Evolutionary conservation across 2,329 filamentous ascomycete species (phyloP), one percentile per base, ranked within the genome.

Genomic region (Penicillium sclerotigenum): DNA sequence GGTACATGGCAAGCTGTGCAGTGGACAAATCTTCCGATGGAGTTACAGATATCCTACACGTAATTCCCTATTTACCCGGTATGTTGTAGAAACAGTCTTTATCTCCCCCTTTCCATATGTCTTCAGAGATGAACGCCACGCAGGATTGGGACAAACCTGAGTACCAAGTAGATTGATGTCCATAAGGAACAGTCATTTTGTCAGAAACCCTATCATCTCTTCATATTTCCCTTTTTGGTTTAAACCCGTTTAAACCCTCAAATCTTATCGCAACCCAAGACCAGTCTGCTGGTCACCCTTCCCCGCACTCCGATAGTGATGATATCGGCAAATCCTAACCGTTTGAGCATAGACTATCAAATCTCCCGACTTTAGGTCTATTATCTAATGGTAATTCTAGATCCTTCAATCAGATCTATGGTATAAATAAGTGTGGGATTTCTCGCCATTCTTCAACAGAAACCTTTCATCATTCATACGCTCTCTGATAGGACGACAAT

Each of bases 251-350:
- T 36, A 28, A 57, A 38, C 26, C 24, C 48, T 24, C 22, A 38
- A 52, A 34, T 34, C 24, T 52, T 57, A 61, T 63, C 57, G 11
- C 38, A 54, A 18, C 24, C 36, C 13, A 41, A 41, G 36, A 18
- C 20, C 13, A 40, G 11, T 31, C 51, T 31, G n/a, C n/a, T 49
- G 36, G 45, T 49, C 42, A 4, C 20, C 5, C 36, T 59, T 55
- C 61, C 61, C 61, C 59, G 61, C 61, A 63, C 61, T 40, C 24
- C 18, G 38, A 31, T 26, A 47, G 22, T 40, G 22, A 45, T 29
- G 34, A 49, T 53, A 59, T 55, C 56, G 45, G 47, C 31, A 51
- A 55, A 40, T 11, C 24, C 40, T 28, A 42, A 2, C 29, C 51
- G 41, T 38, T 53, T 22, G 36, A 28, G 31, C 26, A 42, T 46